Percentiles rank a stretch among this genome's conserved stretches.
Conservation (phyloP, 345 rosid species). For the Heritiera littoralis region DNA sequence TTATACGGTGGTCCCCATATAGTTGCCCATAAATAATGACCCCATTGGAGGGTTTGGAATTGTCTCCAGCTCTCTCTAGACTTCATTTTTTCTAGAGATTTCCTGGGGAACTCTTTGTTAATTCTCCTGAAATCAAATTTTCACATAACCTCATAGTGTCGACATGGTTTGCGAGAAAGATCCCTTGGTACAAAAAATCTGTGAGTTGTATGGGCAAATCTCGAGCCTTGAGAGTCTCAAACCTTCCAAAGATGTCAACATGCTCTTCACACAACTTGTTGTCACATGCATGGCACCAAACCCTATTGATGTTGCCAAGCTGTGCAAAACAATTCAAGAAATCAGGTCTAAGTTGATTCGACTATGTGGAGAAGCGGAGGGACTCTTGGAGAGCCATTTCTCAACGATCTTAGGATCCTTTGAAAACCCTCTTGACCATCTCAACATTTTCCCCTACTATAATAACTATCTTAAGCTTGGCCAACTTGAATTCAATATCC, state of each 20-base stretch:
- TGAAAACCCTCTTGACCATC: slow-evolving; percentile 71
- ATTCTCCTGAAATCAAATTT: too few relatives aligned
- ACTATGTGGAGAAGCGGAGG: slow-evolving; percentile 82
- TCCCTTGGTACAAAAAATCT: slow-evolving; percentile 51
- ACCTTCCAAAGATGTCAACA: slow-evolving; percentile 84
- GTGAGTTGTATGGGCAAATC: slow-evolving; percentile 62
- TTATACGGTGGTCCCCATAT: slow-evolving; percentile 27
- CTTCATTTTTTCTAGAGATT: neutral
- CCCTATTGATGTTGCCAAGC: slow-evolving; percentile 69
- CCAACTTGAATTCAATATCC: slow-evolving; percentile 69
- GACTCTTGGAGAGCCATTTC: slow-evolving; percentile 64
- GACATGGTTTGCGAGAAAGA: slow-evolving; percentile 84
- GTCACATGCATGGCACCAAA: slow-evolving; percentile 75
- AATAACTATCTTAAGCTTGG: slow-evolving; percentile 77
- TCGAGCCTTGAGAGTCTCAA: slow-evolving; percentile 64
- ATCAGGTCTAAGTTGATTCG: slow-evolving; percentile 71
- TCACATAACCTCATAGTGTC: slow-evolving; percentile 49
- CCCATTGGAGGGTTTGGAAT: slow-evolving; percentile 25
- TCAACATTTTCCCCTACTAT: slow-evolving; percentile 71
- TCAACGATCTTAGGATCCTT: slow-evolving; percentile 58
- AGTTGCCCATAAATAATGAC: slow-evolving; percentile 38
- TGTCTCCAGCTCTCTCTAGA: neutral
- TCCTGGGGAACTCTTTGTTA: too few relatives aligned
- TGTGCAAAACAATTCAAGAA: slow-evolving; percentile 53
- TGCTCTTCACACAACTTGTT: slow-evolving; percentile 76